phyloP scores from a whole-genome alignment of 1,139 yeast genomes.

The Magnusiomyces sp. region DNA sequence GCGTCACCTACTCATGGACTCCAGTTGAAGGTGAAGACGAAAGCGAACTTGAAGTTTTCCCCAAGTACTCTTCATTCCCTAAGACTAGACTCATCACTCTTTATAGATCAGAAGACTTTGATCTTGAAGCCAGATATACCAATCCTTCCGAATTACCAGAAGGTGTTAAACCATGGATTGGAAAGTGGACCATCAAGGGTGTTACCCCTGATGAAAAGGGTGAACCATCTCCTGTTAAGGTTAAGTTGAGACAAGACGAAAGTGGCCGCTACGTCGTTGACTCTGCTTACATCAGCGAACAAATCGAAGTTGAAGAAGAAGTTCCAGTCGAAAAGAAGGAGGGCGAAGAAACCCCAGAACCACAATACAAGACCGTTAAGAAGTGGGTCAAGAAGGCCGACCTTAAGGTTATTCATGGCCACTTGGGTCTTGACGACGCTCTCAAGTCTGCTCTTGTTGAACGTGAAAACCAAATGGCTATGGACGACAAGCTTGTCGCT shows the following conservation, averaged over 20 bases:
- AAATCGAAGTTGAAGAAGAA: conserved; percentile 74
- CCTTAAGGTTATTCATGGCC: conserved; percentile 49
- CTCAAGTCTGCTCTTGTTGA: conserved; percentile 59
- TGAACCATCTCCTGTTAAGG: conserved; percentile 73
- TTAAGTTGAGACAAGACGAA: conserved; percentile 95
- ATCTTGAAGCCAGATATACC: conserved; percentile 80
- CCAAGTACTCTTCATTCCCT: conserved; percentile 88
- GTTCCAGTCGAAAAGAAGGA: conserved; percentile 46
- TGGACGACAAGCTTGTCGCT: conserved; percentile 92
- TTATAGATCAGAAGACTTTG: conserved; percentile 85
- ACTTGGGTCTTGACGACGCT: conserved; percentile 56
- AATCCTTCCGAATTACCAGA: conserved; percentile 63
- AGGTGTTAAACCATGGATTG: conserved; percentile 57
- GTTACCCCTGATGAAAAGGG: conserved; percentile 73
- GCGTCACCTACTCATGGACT: conserved; percentile 95
- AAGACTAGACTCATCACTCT: conserved; percentile 90
- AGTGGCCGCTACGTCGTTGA: conserved; percentile 92
- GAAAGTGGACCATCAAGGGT: conserved; percentile 82
- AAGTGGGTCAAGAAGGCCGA: conserved; percentile 89
- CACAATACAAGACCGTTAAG: conserved; percentile 84
- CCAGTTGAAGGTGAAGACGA: conserved; percentile 84
- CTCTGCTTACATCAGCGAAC: conserved; percentile 92
- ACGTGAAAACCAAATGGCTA: conserved; percentile 72
- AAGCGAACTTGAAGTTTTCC: conserved; percentile 93
- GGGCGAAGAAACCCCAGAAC: conserved; percentile 52